Conservation (phyloP, 1,139 yeast species). For the Suhomyces atakaporum region DNA sequence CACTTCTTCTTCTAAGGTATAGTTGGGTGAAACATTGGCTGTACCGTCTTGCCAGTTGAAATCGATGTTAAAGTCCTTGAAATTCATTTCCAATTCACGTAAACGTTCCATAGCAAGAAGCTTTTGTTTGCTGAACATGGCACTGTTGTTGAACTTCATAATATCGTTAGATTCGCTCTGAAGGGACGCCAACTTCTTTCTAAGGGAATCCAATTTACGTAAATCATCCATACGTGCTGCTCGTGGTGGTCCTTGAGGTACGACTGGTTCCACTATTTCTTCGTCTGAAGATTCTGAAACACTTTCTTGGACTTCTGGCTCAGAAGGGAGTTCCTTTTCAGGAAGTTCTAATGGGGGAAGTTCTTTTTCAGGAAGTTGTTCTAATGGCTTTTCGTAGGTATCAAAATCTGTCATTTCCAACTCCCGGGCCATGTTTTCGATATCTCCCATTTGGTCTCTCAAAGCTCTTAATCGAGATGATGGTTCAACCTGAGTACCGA, state of each 20-base stretch:
- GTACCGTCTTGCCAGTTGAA: conserved; percentile 37
- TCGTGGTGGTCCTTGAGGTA: conserved; percentile 30
- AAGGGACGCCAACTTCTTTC: conserved; percentile 58
- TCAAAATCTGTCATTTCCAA: conserved; percentile 84
- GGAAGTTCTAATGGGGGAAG: too few relatives aligned
- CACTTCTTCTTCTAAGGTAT: conserved; percentile 18
- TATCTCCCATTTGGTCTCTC: conserved; percentile 81
- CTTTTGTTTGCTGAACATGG: conserved; percentile 59
- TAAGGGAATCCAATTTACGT: conserved; percentile 51
- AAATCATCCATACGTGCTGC: conserved; percentile 45
- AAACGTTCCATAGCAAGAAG: conserved; percentile 67
- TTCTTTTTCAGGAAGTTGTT: too few relatives aligned
- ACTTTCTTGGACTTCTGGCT: conserved; percentile 20
- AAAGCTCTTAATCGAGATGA: conserved; percentile 72
- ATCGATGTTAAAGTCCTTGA: conserved; percentile 61
- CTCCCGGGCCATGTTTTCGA: conserved; percentile 83
- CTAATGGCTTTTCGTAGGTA: conserved; percentile 33
- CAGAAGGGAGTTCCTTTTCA: conserved; percentile 16
- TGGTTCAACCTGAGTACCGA: conserved; percentile 69
- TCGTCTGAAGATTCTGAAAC: conserved; percentile 19
- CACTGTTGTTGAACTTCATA: conserved; percentile 64
- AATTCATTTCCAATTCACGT: conserved; percentile 59
- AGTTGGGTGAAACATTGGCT: conserved; percentile 13
- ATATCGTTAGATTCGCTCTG: conserved; percentile 77
- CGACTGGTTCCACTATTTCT: conserved; percentile 21